Evolutionary conservation across 192 early-diverging fungal species (phyloP), one percentile per base, ranked within the genome.

Genomic region (Gryganskiella cystojenkinii): DNA sequence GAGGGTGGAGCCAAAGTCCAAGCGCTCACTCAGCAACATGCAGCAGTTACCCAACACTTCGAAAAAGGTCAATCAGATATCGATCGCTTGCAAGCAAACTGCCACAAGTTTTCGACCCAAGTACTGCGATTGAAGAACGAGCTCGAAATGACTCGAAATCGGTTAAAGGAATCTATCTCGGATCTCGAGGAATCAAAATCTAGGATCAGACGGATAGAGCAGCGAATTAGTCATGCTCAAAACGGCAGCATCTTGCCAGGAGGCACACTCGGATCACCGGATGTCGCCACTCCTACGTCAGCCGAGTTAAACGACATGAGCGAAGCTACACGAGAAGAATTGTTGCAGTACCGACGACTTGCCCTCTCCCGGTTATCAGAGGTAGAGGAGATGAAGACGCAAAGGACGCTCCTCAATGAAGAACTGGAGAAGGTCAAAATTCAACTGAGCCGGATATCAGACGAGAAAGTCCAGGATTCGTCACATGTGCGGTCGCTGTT

Each of bases 401-500:
- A 78, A 20, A 53, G 52, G 42, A 56, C 50, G 0, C 53, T 40
- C 10, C n/a, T 78, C 24, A 20, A 55, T 30, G 60, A 78, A 8
- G 65, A 78, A 4, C 20, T 78, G 53, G 73, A 78, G 7, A 64
- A 78, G 43, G 20, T 56, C 4, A 49, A 54, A 2, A 37, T 33
- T 19, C 73, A 78, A 19, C 34, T 78, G 24, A 43, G 28, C 22
- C 66, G 70, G 34, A 44, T 69, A 5, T 57, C 76, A 4, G 76
- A 79, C 10, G 67, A 67, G 24, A 67, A 56, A 45, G 58, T 70
- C 42, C 66, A 70, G 49, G 76, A 79, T 33, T 70, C 76, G 11
- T 56, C 61, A 28, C 46, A 65, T 44, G 66, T 64, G 20, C 62
- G 43, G 33, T 19, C 49, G 1, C 19, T 79, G 3, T 46, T 68